Conservation (phyloP, 495 filamentous ascomycete species). For the Aspergillus hancockii region DNA sequence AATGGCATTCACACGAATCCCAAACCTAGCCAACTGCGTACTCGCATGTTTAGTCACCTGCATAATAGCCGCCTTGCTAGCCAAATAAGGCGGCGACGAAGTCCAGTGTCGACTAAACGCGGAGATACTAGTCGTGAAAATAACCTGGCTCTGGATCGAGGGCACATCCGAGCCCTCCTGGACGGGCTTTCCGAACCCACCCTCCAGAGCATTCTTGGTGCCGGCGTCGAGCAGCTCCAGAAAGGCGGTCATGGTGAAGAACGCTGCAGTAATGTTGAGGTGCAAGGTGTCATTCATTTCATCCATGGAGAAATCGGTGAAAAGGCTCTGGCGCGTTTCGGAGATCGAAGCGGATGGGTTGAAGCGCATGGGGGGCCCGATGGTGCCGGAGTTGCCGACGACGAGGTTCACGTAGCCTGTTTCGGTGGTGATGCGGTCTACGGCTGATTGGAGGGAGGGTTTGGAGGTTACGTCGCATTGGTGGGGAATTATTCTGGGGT, state of each 20-base stretch:
- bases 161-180: too few species aligned
- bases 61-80: conserved; percentile 62
- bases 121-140: conserved; percentile 60
- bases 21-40: conserved; percentile 52
- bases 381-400: conserved; percentile 62
- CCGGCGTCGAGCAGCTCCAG: conserved; percentile 45
- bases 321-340: conserved; percentile 24
- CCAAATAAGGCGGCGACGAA: conserved; percentile 59
- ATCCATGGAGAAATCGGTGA: conserved; percentile 46
- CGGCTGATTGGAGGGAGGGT: conserved; percentile 31
- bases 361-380: conserved; percentile 10
- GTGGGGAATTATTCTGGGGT: conserved; percentile 37
- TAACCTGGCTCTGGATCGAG: conserved; percentile 52
- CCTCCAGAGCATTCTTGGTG: conserved; percentile 26
- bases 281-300: conserved; percentile 45
- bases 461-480: conserved; percentile 46
- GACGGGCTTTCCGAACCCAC: background rate
- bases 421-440: conserved; percentile 34
- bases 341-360: conserved; percentile 18
- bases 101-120: conserved; percentile 54
- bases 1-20: conserved; percentile 60
- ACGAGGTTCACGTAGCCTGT: conserved; percentile 59
- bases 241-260: conserved; percentile 45
- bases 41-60: conserved; percentile 63
- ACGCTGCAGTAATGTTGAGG: conserved; percentile 38